Percentiles rank a stretch among this genome's conserved stretches.
These are phyloP conservation scores for Strobilomyces echinocephalus DNA, from an alignment of 768 basidiomycete species.

Conservation along the genomic window DNA sequence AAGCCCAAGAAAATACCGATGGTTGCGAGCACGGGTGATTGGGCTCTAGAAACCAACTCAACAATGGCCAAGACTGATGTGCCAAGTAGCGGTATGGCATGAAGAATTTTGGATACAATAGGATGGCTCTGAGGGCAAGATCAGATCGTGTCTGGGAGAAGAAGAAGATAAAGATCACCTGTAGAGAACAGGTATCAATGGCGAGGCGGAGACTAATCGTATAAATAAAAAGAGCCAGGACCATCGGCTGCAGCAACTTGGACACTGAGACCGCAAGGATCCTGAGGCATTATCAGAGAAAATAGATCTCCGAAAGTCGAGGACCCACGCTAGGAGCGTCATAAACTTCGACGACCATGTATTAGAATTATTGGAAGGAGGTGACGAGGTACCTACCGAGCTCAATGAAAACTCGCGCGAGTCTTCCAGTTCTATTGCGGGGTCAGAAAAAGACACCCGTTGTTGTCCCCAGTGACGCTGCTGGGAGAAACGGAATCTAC, in stretches of 20 bases:
- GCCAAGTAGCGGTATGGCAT: too few relatives aligned
- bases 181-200: conserved; percentile 3
- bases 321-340: conserved; percentile 14
- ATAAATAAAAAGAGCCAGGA: conserved; percentile 20
- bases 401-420: background rate
- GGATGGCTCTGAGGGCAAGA: too few relatives aligned
- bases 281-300: background rate
- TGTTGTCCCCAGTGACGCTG: background rate
- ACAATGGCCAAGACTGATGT: too few relatives aligned
- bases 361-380: background rate
- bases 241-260: conserved; percentile 1
- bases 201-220: conserved; percentile 20
- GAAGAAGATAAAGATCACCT: too few relatives aligned
- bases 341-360: conserved; percentile 1
- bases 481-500: background rate
- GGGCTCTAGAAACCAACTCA: too few relatives aligned
- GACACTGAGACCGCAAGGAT: conserved; percentile 13
- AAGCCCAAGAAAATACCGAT: too few relatives aligned
- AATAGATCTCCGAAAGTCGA: too few relatives aligned
- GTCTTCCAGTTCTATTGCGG: background rate
- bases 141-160: too few relatives aligned
- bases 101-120: too few relatives aligned
- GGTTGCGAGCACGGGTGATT: too few relatives aligned
- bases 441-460: background rate
- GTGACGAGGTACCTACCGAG: background rate